phyloP scores from a whole-genome alignment of 1,284 basidiomycete species.

The Austroboletus olivaceoglutinosus region DNA sequence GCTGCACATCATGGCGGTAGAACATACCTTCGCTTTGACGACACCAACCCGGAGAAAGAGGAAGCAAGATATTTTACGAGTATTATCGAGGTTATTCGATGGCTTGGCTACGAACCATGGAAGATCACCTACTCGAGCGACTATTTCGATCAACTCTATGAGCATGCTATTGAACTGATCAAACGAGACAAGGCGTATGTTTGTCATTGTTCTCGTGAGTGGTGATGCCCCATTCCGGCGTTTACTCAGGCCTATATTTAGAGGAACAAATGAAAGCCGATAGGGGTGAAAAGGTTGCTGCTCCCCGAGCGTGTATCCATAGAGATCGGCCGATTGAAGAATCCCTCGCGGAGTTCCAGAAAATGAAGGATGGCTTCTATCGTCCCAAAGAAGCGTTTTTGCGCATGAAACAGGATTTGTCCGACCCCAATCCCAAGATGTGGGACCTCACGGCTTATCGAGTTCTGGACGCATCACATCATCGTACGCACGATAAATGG shows the following conservation, averaged over 20 bases:
- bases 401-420: conserved; percentile 97
- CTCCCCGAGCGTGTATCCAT: conserved; percentile 82
- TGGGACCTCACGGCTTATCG: conserved; percentile 99
- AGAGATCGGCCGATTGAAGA: conserved; percentile 82
- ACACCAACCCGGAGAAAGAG: conserved; percentile 98
- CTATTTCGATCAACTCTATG: conserved; percentile 89
- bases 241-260: conserved; percentile 30
- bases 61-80: conserved; percentile 96
- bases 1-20: conserved; percentile 89
- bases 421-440: conserved; percentile 97
- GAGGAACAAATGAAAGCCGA: conserved; percentile 91
- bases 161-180: conserved; percentile 90
- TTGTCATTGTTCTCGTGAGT: conserved; percentile 91
- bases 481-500: conserved; percentile 93
- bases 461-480: conserved; percentile 88
- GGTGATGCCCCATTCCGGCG: neutral
- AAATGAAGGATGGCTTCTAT: conserved; percentile 92
- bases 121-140: conserved; percentile 99
- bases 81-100: conserved; percentile 92
- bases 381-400: conserved; percentile 88
- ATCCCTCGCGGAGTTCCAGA: conserved; percentile 85
- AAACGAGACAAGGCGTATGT: conserved; percentile 92
- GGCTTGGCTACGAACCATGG: conserved; percentile 98
- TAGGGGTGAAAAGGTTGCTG: conserved; percentile 79
- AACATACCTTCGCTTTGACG: conserved; percentile 95